Conservation (phyloP, 177 flowering plant genomes). For the Vitis hybrid region DNA sequence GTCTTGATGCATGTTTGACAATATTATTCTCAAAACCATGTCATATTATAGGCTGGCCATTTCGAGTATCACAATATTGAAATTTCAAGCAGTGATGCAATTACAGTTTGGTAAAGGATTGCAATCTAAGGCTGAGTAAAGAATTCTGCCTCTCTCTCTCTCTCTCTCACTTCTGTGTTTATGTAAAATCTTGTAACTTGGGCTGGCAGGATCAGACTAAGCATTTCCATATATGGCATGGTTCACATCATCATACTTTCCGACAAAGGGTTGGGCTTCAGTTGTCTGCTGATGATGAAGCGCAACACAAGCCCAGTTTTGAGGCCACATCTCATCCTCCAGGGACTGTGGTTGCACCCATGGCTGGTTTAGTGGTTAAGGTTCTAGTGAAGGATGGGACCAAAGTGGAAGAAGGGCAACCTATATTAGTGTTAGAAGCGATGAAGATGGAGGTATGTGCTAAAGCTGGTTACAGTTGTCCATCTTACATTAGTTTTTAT, state of each 20-base stretch:
- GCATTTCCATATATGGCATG: conserved; percentile 87
- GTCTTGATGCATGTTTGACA: too few relatives aligned
- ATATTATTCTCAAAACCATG: too few relatives aligned
- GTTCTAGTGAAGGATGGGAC: conserved; percentile 69
- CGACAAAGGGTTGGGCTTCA: conserved; percentile 46
- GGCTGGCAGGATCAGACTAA: conserved; percentile 49
- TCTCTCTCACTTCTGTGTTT: not conserved
- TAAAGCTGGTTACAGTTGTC: conserved; percentile 1
- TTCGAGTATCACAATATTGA: too few relatives aligned
- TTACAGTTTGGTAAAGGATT: too few relatives aligned
- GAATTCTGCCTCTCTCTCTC: not conserved
- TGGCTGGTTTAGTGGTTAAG: conserved; percentile 96
- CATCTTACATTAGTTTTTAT: not conserved
- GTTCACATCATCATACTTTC: conserved; percentile 74
- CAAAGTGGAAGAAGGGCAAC: conserved; percentile 71
- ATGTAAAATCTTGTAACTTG: conserved; percentile 12
- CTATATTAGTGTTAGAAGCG: conserved; percentile 85
- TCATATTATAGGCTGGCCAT: too few relatives aligned
- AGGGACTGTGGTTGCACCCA: conserved; percentile 89
- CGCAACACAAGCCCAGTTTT: conserved; percentile 42
- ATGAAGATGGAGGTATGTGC: conserved; percentile 98
- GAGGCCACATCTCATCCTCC: conserved; percentile 52
- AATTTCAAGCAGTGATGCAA: too few relatives aligned
- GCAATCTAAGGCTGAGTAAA: not conserved
- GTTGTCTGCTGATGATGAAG: conserved; percentile 49